Percentiles rank a stretch among this genome's conserved stretches.
Evolutionary conservation across 2,329 filamentous ascomycete genomes (phyloP).

Genomic region (Monosporascus sp.): DNA sequence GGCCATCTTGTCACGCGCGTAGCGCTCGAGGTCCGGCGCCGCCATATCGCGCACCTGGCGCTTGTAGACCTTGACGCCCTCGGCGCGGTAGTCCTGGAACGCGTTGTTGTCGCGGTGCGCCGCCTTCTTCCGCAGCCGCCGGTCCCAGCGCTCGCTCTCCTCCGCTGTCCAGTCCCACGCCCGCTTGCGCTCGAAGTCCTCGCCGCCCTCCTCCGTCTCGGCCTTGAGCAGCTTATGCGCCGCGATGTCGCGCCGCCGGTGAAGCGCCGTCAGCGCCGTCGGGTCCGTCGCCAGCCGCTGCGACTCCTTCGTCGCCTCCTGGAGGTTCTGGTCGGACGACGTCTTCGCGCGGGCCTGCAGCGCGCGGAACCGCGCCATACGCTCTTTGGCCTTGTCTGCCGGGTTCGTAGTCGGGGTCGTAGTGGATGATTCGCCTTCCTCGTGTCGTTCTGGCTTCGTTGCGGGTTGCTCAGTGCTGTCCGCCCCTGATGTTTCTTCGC

Average conservation of each 20-base stretch:
- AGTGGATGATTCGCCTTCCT: slow-evolving; percentile 7
- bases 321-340: slow-evolving; percentile 69
- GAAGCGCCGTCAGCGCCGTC: slow-evolving; percentile 69
- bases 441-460: slow-evolving; percentile 16
- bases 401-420: slow-evolving; percentile 10
- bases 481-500: not conserved
- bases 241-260: slow-evolving; percentile 80
- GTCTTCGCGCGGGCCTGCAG: slow-evolving; percentile 76
- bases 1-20: slow-evolving; percentile 79
- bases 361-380: slow-evolving; percentile 79
- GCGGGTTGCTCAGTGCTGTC: slow-evolving; percentile 14
- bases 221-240: slow-evolving; percentile 91
- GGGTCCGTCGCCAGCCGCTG: slow-evolving; percentile 76
- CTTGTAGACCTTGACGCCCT: slow-evolving; percentile 91
- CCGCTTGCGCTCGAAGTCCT: slow-evolving; percentile 94
- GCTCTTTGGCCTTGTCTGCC: slow-evolving; percentile 51
- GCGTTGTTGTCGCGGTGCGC: slow-evolving; percentile 77
- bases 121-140: slow-evolving; percentile 79
- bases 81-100: slow-evolving; percentile 83
- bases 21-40: slow-evolving; percentile 72
- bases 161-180: slow-evolving; percentile 99
- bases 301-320: slow-evolving; percentile 78
- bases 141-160: slow-evolving; percentile 91
- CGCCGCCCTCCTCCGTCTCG: slow-evolving; percentile 76
- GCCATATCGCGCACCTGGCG: slow-evolving; percentile 71